Evolutionary conservation across 2,329 filamentous ascomycete genomes (phyloP), one percentile per base, ranked within the genome.

Genomic region (Lachnellula arida): DNA sequence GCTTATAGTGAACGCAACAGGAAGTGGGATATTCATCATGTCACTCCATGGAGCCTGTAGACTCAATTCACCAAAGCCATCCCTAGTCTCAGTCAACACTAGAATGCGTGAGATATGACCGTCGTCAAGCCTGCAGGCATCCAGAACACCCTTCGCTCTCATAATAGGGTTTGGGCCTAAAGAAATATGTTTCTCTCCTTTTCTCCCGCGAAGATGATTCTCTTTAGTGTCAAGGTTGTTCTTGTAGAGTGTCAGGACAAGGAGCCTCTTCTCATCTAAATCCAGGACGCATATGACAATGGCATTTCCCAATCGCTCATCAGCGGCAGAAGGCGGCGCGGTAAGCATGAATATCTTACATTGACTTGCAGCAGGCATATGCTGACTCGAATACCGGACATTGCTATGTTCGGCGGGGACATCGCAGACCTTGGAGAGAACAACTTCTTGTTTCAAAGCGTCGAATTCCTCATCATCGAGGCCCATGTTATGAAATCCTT

Each of bases 1-100:
- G 55, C 85, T 79, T 22, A 84, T 70, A 57, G 78, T 78, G 19
- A 91, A 73, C 28, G 78, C 74, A 6, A 57, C 63, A 2, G 87
- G 85, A 2, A 91, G 72, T 0, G 79, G 75, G n/a, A 91, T 73
- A 44, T 83, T 84, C n/a, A 85, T 82, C 12, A 88, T 76, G 51
- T 81, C 80, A 55, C 86, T 85, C 88, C 88, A 92, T 0, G 87
- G 88, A 5, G 87, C 87, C 70, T 91, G 88, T 9, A 89, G 74
- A 61, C 85, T 89, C 15, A 93, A 72, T 65, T 88, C 83, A 47
- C 82, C 80, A 32, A 80, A 78, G 1, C 86, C 86, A 60, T 83
- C 76, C 50, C 79, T 78, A 23, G 83, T 81, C 63, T 86, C 81
- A 3, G 85, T 87, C 14, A 93, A 73, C 25, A 89, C 83, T 2